Conservation (phyloP, 139 green algal species). For the Coccomyxa sp. region DNA sequence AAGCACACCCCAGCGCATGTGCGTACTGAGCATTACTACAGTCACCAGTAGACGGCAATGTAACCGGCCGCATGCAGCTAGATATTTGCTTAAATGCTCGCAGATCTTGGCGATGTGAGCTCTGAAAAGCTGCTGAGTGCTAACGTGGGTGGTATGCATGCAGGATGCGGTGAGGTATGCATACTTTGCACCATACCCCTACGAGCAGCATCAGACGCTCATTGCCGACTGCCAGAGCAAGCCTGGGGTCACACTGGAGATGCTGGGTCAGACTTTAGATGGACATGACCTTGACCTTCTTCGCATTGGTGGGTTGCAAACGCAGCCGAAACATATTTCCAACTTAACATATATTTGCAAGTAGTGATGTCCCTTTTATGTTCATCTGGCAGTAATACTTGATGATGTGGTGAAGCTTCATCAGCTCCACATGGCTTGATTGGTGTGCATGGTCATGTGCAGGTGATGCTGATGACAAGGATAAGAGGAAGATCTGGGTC, state of each 20-base stretch:
- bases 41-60: too few species aligned
- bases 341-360: not conserved
- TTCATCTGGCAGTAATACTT: not conserved
- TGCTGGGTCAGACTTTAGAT: slow-evolving; percentile 68
- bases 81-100: not conserved
- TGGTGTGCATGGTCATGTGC: not conserved
- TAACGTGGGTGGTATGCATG: not conserved
- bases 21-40: not conserved
- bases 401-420: too few species aligned
- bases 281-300: slow-evolving; percentile 71
- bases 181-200: slow-evolving; percentile 72
- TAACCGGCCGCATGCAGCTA: too few species aligned
- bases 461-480: not conserved
- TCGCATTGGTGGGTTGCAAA: slow-evolving; percentile 22
- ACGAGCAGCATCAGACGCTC: slow-evolving; percentile 50
- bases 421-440: not conserved
- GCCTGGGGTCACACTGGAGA: slow-evolving; percentile 30
- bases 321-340: not conserved
- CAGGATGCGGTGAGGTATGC: slow-evolving; percentile 53
- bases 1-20: slow-evolving; percentile 33
- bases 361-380: not conserved
- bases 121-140: not conserved
- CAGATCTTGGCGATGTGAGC: not conserved
- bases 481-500: not conserved
- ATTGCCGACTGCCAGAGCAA: slow-evolving; percentile 43